Evolutionary conservation across 805 yeast species (phyloP), one percentile per base, ranked within the genome.

Genomic region (Spencermartinsiella europaea): DNA sequence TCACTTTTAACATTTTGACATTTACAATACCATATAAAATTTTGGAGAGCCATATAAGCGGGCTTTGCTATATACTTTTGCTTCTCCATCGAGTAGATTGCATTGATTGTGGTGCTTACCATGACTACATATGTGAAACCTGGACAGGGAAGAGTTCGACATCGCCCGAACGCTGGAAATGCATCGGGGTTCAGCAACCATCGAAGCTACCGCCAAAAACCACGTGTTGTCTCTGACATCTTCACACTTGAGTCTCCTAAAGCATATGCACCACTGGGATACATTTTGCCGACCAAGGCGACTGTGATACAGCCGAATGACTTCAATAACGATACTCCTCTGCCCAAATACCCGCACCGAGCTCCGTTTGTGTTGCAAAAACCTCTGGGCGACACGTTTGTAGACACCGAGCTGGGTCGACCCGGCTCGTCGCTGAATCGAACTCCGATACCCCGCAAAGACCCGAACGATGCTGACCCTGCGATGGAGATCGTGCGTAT

Each of bases 211-310:
- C 31, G 31, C 7, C 31, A 25, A 25, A 25, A 25, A 25, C 31
- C 31, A 25, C 31, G 31, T 12, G 31, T 25, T 25, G 31, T 25
- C 7, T n/a, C 39, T n/a, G 57, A 56, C 34, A 46, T 63, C 7
- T 52, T 54, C 22, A 44, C 49, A 21, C 48, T 47, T 16, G 58
- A 54, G 8, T 42, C 51, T 10, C 61, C 65, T 3, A 52, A 52
- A 35, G 53, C 61, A 5, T 56, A 53, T 40, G 58, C 61, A n/a
- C 58, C 63, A 14, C 48, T 63, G 21, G 63, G 57, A 12, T 64
- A 62, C 44, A 17, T 42, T 2, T 38, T 50, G 25, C 57, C 61
- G 33, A 36, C 33, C 1, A 51, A 49, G 0, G 52, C 57, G 1
- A 42, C 51, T 2, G 54, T 51, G 21, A 40, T 58, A 4, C 42